Evolutionary conservation across 768 basidiomycete genomes (phyloP), one percentile per base, ranked within the genome.

Genomic region (Boletus fagicola): DNA sequence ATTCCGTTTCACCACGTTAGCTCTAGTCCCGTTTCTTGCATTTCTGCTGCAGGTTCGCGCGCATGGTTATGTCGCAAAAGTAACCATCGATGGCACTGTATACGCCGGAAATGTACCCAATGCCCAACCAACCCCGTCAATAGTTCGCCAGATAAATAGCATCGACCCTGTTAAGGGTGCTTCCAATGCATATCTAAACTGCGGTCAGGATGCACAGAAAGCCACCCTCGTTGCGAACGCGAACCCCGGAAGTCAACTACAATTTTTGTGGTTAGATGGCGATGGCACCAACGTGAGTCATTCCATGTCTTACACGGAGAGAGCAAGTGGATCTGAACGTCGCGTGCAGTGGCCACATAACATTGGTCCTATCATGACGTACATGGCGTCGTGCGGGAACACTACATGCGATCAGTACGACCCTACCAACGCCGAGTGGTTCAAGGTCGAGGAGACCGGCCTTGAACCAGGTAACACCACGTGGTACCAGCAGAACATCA

Each of bases 331-430:
- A 35, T 40, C 42, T 53, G 30, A 58, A 47, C 4, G 26, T 38
- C 45, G 44, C 35, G 49, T 20, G 43, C 28, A 78, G 74, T 82
- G 79, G 83, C 76, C 76, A 1, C 82, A 88, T 62, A 74, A 86
- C 56, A 83, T 74, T 16, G 88, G 88, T 4, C 88, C 88, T 10
- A 74, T 88, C 74, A 74, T 90, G 72, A 89, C 86, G 36, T 92
- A 92, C 67, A 79, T 92, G 80, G 80, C 87, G 2, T 72, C 75
- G 30, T 92, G 90, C 65, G 81, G 81, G 0, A 70, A 72, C 36
- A 75, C 77, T 0, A 70, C 81, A 3, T 90, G 88, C 71, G 78
- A 79, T 65, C 71, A 84, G 64, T 88, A 85, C 71, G 75, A 88
- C 62, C 63, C 82, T 7, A 75, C 78, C 16, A 63, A 76, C 22